Evolutionary conservation across 164 flowering plant genomes (phyloP), one percentile per base, ranked within the genome.

Genomic region (Aristolochia fimbriata): DNA sequence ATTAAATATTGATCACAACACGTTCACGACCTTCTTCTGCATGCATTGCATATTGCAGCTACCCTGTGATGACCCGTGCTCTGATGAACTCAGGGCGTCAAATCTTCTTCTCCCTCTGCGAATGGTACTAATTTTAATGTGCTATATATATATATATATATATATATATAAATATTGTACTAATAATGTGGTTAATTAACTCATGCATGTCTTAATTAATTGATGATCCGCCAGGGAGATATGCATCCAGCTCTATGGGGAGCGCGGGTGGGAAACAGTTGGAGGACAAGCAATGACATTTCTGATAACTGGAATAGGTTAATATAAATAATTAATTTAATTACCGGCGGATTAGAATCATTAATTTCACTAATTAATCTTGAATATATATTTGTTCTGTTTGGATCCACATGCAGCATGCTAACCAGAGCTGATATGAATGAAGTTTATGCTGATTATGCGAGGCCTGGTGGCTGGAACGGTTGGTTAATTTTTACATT

Each of bases 381-480:
- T 52, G 27, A 14, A 27, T 27, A 27, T 51, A 24, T 43, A 17
- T n/a, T 47, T 19, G 62, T 21, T 54, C 46, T 1, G 10, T 37
- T 15, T n/a, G n/a, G n/a, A n/a, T 61, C 55, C 21, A n/a, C n/a
- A n/a, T n/a, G 65, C 79, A 91, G 96, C 66, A 81, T 91, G 94
- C 37, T 78, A 1, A 77, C 88, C 27, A 74, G 83, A 77, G 92
- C 89, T 37, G 96, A 91, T 64, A 55, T 70, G 77, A 91, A 91
- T 63, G 92, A 91, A 59, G 62, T 73, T 19, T 86, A 80, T 64
- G 92, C 97, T 30, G 81, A 78, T 0, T 54, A 43, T 71, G 97
- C 97, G 37, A 75, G 91, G 66, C 90, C 94, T 3, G 96, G 90
- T 55, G 97, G 90, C 56, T 91, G 97, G 97, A 91, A 91, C 67